Evolutionary conservation across 176 grass and related monocot species (phyloP), one percentile per base, ranked within the genome.

Genomic region (Musa troglodytarum): DNA sequence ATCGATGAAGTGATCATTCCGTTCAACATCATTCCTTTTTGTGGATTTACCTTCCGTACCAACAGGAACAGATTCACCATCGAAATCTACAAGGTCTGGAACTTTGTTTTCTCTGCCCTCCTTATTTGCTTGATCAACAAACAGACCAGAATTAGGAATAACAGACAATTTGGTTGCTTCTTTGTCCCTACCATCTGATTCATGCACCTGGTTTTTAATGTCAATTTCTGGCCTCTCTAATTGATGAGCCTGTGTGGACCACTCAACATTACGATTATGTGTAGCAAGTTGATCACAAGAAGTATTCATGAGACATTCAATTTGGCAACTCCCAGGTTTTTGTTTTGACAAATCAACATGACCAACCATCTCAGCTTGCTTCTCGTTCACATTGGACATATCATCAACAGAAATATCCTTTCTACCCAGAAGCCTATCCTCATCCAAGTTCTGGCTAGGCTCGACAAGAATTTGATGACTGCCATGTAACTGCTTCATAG

Each of bases 81-180:
- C 63, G 11, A 65, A 65, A 68, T 13, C 69, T 67, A 11, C 29
- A 80, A 77, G 5, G 50, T 29, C 59, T 20, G 68, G 72, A 77
- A 82, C 59, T 71, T 61, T 74, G 63, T 56, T 74, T 81, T 28
- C 77, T 78, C 65, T 75, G 77, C 20, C 49, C 53, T 73, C 43
- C 14, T 74, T 53, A 15, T 76, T 82, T 24, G 25, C 78, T 83
- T 64, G 71, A 53, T 86, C 81, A 74, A 84, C 68, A 50, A 74
- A 68, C 55, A 80, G 57, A 75, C 84, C 72, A 50, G 16, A 53
- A 78, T 73, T 77, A 54, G 77, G 43, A 49, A 86, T 50, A 80
- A 14, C 1, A 43, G 65, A 14, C 14, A 49, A 16, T 43, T 17
- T n/a, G 20, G 26, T 26, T 34, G 69, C 74, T 79, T 80, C 29